Conservation (phyloP, 2,329 filamentous ascomycete genomes). For the Hypoxylon sp. region DNA sequence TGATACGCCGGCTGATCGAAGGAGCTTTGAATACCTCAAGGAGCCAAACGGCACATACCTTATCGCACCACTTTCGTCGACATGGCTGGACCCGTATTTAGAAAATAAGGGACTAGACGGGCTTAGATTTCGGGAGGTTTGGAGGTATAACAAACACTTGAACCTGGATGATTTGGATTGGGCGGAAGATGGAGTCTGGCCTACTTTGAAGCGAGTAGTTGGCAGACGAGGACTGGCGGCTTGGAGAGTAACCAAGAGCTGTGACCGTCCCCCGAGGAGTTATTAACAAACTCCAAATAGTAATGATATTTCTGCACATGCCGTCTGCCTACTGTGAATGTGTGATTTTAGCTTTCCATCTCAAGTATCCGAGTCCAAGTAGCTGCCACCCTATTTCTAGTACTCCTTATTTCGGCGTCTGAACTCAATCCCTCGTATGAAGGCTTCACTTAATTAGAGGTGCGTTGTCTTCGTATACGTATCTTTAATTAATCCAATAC, state of each 20-base stretch:
- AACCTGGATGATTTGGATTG: constrained; percentile 87
- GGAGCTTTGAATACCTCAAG: constrained; percentile 70
- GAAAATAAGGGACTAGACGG: constrained; percentile 71
- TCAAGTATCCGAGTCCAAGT: not conserved
- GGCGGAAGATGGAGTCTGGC: constrained; percentile 81
- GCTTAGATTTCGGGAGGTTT: constrained; percentile 77
- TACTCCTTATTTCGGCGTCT: not conserved
- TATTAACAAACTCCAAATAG: constrained; percentile 27
- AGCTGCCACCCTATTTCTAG: not conserved
- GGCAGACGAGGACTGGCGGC: constrained; percentile 72
- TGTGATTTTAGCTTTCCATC: not conserved
- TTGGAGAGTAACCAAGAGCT: constrained; percentile 77
- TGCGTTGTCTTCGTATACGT: not conserved
- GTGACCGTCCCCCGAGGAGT: constrained; percentile 50
- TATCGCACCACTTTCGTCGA: constrained; percentile 80
- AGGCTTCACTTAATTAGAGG: not conserved
- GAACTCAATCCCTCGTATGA: not conserved
- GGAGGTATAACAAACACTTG: constrained; percentile 76
- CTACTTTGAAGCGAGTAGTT: constrained; percentile 77
- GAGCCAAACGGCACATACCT: constrained; percentile 76
- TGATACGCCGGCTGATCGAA: constrained; percentile 69
- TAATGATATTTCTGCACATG: constrained; percentile 11
- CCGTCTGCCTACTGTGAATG: not conserved
- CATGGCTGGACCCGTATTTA: constrained; percentile 76
- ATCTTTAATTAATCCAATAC: not conserved